Percentiles rank a stretch among this genome's conserved stretches.
These are phyloP conservation scores for Chlamydomonas sphaeroides DNA, from an alignment of 139 green algal species.

Conservation along the genomic window DNA sequence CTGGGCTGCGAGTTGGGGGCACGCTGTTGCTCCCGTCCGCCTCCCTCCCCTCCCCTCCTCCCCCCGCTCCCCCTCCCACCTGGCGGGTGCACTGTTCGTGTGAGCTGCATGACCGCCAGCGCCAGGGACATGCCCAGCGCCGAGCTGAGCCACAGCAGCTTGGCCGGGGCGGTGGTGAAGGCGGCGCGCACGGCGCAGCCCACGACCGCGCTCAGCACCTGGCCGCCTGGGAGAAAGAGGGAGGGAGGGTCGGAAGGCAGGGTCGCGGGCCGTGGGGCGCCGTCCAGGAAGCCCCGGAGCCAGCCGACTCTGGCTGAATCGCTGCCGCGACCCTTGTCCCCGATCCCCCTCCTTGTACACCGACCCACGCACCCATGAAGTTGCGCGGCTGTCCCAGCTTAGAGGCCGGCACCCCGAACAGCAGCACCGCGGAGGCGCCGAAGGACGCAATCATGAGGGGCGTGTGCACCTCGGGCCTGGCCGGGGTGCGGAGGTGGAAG, in stretches of 20 bases:
- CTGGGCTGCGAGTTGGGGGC: too few species aligned
- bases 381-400: constrained; percentile 62
- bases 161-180: neutral
- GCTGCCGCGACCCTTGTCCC: too few species aligned
- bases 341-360: neutral
- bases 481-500: too few species aligned
- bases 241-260: neutral
- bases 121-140: constrained; percentile 57
- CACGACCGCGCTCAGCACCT: constrained; percentile 53
- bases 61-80: too few species aligned
- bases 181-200: constrained; percentile 43
- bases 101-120: constrained; percentile 54
- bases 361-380: constrained; percentile 48
- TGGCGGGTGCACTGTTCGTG: constrained; percentile 53
- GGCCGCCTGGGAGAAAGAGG: constrained; percentile 42
- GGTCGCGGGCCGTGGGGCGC: too few species aligned
- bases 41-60: too few species aligned
- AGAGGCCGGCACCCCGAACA: constrained; percentile 50
- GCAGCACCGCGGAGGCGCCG: constrained; percentile 59
- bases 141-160: constrained; percentile 48
- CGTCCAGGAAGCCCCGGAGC: too few species aligned
- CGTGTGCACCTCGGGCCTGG: constrained; percentile 25
- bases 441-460: constrained; percentile 55
- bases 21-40: too few species aligned
- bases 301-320: too few species aligned